These are phyloP conservation scores for Grigorovia transvaalensis DNA, from an alignment of 805 yeast species.

Conservation along the genomic window DNA sequence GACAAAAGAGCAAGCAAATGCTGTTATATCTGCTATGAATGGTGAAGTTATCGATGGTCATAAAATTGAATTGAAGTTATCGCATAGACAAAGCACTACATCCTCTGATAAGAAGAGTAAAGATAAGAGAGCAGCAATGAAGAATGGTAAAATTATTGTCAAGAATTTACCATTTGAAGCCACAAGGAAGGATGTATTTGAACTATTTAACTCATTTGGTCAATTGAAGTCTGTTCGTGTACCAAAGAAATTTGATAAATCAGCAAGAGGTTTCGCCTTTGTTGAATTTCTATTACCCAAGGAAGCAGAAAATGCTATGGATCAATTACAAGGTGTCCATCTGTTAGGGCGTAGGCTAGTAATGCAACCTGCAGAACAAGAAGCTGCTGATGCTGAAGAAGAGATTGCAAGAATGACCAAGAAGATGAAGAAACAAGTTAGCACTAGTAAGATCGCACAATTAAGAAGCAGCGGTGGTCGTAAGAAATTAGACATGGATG, in stretches of 20 bases:
- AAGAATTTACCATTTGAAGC: slow-evolving; percentile 97
- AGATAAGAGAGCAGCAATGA: slow-evolving; percentile 28
- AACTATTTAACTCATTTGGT: slow-evolving; percentile 89
- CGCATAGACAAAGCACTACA: slow-evolving; percentile 56
- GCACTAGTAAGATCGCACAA: slow-evolving; percentile 64
- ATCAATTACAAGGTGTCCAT: slow-evolving; percentile 90
- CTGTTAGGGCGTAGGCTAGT: slow-evolving; percentile 90
- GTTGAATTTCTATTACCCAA: slow-evolving; percentile 80
- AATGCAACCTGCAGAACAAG: slow-evolving; percentile 83
- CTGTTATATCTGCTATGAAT: slow-evolving; percentile 64
- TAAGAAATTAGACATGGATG: slow-evolving; percentile 52
- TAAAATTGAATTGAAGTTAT: slow-evolving; percentile 75
- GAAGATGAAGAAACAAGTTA: slow-evolving; percentile 73
- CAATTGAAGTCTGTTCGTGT: slow-evolving; percentile 89
- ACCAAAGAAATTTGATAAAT: slow-evolving; percentile 89
- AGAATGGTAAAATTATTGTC: slow-evolving; percentile 72
- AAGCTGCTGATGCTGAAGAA: slow-evolving; percentile 73
- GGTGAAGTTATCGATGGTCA: slow-evolving; percentile 82
- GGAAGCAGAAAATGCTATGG: slow-evolving; percentile 93
- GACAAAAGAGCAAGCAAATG: slow-evolving; percentile 64
- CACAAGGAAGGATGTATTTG: slow-evolving; percentile 82
- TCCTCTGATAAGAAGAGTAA: slow-evolving; percentile 12
- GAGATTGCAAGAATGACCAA: slow-evolving; percentile 86
- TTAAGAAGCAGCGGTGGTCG: slow-evolving; percentile 63
- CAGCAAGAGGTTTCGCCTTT: slow-evolving; percentile 96